Evolutionary conservation across 2,329 filamentous ascomycete genomes (phyloP).

Genomic region (Cytospora paraplurivora): DNA sequence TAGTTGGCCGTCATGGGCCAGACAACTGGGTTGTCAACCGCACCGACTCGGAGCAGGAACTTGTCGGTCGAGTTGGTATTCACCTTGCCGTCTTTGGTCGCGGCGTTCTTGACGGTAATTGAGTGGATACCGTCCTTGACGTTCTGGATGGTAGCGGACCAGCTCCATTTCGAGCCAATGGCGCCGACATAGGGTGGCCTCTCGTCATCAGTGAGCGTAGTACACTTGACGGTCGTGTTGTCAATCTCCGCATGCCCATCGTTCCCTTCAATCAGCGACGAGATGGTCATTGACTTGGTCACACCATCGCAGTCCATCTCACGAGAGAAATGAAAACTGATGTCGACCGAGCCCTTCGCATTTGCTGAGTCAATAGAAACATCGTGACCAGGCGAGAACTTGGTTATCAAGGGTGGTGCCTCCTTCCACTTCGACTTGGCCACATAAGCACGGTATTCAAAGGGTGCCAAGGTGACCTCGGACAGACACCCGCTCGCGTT

Average conservation of each 20-base stretch:
- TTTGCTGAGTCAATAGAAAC: slow-evolving; percentile 50
- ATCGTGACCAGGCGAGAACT: slow-evolving; percentile 64
- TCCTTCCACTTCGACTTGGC: slow-evolving; percentile 51
- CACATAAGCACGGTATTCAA: slow-evolving; percentile 63
- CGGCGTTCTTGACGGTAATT: slow-evolving; percentile 58
- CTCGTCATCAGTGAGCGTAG: slow-evolving; percentile 39
- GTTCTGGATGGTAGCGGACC: slow-evolving; percentile 53
- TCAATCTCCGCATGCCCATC: slow-evolving; percentile 48
- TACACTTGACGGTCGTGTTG: slow-evolving; percentile 48
- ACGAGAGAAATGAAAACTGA: slow-evolving; percentile 60
- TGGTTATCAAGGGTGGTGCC: slow-evolving; percentile 61
- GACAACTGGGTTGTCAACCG: slow-evolving; percentile 59
- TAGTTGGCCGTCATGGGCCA: slow-evolving; percentile 61
- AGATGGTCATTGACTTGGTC: slow-evolving; percentile 50
- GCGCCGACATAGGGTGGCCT: slow-evolving; percentile 49
- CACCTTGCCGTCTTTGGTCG: slow-evolving; percentile 43
- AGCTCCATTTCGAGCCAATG: slow-evolving; percentile 56
- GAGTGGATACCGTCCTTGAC: slow-evolving; percentile 63
- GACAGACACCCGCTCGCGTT: slow-evolving; percentile 58
- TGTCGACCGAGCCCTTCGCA: slow-evolving; percentile 31
- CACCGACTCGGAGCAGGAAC: slow-evolving; percentile 63
- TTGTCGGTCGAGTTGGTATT: slow-evolving; percentile 58
- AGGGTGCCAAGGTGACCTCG: slow-evolving; percentile 54
- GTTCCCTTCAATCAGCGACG: slow-evolving; percentile 52
- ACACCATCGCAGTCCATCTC: slow-evolving; percentile 62